Evolutionary conservation across 2,329 filamentous ascomycete species (phyloP).

Genomic region (Fusarium neocosmosporiellum): DNA sequence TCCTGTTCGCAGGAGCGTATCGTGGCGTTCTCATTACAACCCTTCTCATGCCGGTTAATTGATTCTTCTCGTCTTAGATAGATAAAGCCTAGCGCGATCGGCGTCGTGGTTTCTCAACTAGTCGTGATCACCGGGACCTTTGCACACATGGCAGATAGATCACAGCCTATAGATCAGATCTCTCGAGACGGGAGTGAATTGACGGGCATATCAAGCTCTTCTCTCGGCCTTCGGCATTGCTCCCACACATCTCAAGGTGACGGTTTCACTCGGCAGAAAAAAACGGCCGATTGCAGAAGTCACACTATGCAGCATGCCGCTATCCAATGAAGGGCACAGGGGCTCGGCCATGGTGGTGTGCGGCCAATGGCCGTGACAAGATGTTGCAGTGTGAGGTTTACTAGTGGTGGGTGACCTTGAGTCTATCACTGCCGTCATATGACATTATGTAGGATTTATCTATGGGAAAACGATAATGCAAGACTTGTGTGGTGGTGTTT

Average conservation of each 20-base stretch:
- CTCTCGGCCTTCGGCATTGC: slow-evolving; percentile 28
- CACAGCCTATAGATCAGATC: not conserved
- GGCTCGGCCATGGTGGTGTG: slow-evolving; percentile 12
- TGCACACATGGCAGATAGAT: not conserved
- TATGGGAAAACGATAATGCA: not conserved
- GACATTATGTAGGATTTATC: not conserved
- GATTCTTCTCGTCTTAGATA: not conserved
- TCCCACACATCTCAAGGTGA: not conserved
- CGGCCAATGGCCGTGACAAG: slow-evolving; percentile 15
- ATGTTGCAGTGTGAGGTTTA: slow-evolving; percentile 1
- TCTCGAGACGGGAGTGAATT: not conserved
- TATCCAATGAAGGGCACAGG: slow-evolving; percentile 23
- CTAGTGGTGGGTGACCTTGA: not conserved
- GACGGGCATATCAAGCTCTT: slow-evolving; percentile 14
- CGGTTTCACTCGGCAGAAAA: slow-evolving; percentile 20
- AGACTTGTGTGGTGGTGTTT: not conserved
- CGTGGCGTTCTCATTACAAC: slow-evolving; percentile 2
- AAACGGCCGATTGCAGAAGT: slow-evolving; percentile 3
- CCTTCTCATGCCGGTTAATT: slow-evolving; percentile 6
- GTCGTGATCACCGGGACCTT: not conserved
- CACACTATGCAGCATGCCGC: not conserved
- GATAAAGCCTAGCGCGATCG: not conserved
- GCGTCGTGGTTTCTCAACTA: slow-evolving; percentile 7
- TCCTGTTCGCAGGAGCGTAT: slow-evolving; percentile 6
- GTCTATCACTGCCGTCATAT: not conserved